Percentiles rank a stretch among this genome's conserved stretches.
Conservation (phyloP, 73 alveolate species). For the Tetrahymena thermophila region DNA sequence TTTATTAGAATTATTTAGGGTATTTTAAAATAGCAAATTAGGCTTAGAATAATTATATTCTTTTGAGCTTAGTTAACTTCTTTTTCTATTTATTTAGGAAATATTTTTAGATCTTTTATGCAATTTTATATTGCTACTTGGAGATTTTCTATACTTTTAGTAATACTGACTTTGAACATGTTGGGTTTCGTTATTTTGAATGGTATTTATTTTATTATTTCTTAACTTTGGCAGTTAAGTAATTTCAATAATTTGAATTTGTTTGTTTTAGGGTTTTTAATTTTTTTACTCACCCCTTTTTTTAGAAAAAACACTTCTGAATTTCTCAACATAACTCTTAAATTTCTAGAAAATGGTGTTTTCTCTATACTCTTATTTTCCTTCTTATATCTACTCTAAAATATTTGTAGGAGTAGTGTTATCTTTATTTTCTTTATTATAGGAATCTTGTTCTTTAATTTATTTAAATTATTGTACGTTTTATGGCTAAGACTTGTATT, state of each 20-base stretch:
- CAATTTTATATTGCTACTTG: neutral
- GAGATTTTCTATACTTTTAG: neutral
- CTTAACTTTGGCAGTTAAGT: too few species aligned
- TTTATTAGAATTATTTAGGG: too few species aligned
- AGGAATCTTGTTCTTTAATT: neutral
- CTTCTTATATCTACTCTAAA: neutral
- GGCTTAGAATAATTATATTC: neutral
- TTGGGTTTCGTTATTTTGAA: neutral
- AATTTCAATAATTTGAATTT: too few species aligned
- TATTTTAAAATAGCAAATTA: too few species aligned
- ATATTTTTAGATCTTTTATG: too few species aligned
- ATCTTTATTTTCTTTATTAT: too few species aligned
- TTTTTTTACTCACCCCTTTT: too few species aligned
- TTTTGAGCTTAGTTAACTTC: neutral
- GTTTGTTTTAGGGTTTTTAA: too few species aligned
- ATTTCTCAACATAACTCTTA: neutral
- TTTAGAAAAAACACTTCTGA: too few species aligned
- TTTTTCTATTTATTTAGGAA: neutral
- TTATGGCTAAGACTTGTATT: neutral
- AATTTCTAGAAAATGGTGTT: neutral
- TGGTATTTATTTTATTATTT: too few species aligned
- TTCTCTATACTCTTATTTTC: too few species aligned
- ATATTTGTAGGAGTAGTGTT: neutral
- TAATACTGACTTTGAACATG: neutral
- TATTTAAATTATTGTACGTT: neutral